Conservation (phyloP, 257 asterid species). For the Solanum chiquidenum region DNA sequence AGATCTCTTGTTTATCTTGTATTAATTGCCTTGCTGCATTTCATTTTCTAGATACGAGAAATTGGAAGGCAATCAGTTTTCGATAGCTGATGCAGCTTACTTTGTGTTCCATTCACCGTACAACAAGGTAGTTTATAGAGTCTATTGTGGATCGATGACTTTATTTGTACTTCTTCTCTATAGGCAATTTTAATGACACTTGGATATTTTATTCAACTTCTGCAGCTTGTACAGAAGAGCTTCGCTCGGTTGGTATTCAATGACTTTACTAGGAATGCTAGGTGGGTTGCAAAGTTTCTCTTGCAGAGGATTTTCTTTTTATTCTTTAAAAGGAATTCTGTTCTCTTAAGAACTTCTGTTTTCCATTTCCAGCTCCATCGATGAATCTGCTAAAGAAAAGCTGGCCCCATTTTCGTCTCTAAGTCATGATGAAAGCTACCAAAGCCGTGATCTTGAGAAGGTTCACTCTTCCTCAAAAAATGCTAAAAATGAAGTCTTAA, state of each 20-base stretch:
- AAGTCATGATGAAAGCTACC: slow-evolving; percentile 77
- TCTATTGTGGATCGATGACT: background rate
- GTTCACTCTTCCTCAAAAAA: slow-evolving; percentile 7
- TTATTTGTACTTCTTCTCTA: background rate
- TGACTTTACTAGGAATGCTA: slow-evolving; percentile 58
- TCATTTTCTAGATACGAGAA: slow-evolving; percentile 52
- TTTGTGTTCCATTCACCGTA: slow-evolving; percentile 95
- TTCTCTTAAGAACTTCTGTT: background rate
- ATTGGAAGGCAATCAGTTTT: slow-evolving; percentile 71
- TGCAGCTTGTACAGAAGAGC: slow-evolving; percentile 99
- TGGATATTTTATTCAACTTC: background rate
- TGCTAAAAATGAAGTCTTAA: background rate
- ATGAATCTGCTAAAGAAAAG: slow-evolving; percentile 71
- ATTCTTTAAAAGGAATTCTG: background rate
- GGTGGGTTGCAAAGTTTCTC: slow-evolving; percentile 24
- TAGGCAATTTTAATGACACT: background rate
- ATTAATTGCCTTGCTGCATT: background rate
- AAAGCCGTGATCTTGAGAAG: slow-evolving; percentile 98
- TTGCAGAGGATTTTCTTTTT: background rate
- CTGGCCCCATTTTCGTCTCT: slow-evolving; percentile 63
- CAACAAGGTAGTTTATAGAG: slow-evolving; percentile 60
- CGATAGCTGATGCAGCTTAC: slow-evolving; percentile 75
- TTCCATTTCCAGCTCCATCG: slow-evolving; percentile 54
- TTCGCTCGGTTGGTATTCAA: slow-evolving; percentile 79
- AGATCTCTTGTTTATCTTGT: background rate